Evolutionary conservation across 2,329 filamentous ascomycete species (phyloP).

Genomic region (Penicillium sp.): DNA sequence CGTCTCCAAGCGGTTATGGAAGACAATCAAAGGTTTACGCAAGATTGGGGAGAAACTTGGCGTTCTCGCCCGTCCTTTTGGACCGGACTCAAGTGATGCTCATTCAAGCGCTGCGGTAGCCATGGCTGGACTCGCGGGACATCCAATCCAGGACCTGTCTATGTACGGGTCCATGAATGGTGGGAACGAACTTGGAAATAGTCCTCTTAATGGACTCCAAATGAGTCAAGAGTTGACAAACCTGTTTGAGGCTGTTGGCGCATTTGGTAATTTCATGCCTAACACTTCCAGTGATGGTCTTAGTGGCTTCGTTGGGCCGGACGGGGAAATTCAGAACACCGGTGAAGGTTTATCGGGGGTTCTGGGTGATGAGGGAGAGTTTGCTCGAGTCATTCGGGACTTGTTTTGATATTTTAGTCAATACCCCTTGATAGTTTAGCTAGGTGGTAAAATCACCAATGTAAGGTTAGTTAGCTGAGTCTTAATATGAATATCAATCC

Average conservation of each 20-base stretch:
- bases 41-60: slow-evolving; percentile 62
- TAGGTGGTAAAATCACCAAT: not conserved
- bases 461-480: not conserved
- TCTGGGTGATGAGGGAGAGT: slow-evolving; percentile 57
- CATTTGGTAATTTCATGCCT: slow-evolving; percentile 45
- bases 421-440: not conserved
- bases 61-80: slow-evolving; percentile 43
- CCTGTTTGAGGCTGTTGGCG: slow-evolving; percentile 63
- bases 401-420: slow-evolving; percentile 48
- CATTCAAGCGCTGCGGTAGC: slow-evolving; percentile 63
- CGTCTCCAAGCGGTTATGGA: slow-evolving; percentile 62
- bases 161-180: slow-evolving; percentile 46
- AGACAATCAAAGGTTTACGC: slow-evolving; percentile 62
- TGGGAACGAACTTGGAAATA: slow-evolving; percentile 47
- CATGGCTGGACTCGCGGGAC: slow-evolving; percentile 64
- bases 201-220: slow-evolving; percentile 58
- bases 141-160: slow-evolving; percentile 58
- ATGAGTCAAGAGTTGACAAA: slow-evolving; percentile 60
- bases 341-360: slow-evolving; percentile 45
- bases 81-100: slow-evolving; percentile 50
- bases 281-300: slow-evolving; percentile 35
- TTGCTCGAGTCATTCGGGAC: slow-evolving; percentile 59
- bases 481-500: not conserved
- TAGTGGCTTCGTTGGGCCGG: slow-evolving; percentile 37
- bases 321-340: slow-evolving; percentile 42